Base-by-base conservation (phyloP, 2,329 filamentous ascomycete genomes). In the Aureobasidium sp. region DNA sequence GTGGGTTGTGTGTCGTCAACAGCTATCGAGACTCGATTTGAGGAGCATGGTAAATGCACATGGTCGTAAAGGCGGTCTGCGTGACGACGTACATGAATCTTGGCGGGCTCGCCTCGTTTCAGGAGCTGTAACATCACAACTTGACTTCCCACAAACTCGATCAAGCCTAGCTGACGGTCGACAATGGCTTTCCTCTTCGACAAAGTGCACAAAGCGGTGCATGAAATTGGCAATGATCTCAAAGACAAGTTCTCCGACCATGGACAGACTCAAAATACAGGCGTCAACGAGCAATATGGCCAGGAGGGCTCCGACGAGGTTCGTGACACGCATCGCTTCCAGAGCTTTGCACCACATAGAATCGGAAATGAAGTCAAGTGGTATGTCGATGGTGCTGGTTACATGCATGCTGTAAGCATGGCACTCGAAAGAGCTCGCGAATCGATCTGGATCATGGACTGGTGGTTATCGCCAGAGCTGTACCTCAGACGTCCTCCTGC, bases 391-490 rank as follows among this genome's bases (percentile, higher is more conserved):
- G 90, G 87, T 7, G 90, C 87, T 71, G 85, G 85, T 9, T 94
- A 95, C 72, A 91, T 96, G 78, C 91, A 86, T 81, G 91, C 91
- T 15, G 89, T 96, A 1, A 90, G 87, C 31, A 79, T 87, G 65
- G 91, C 91, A 1, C 76, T 96, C 56, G 88, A 94, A 76, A 86
- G 84, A 69, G 91, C 91, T 2, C 81, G 79, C 66, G 85, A 93
- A 68, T 88, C 83, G 45, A 88, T 96, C 68, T 92, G 88, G 82
- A 95, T 96, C 66, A 78, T 96, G 47, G 90, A 93, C 71, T 94
- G 88, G 91, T 96, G 91, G 91, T 75, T 96, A 66, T 91, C 87
- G 61, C 91, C 92, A 0, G 92, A 96, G 75, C 78, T 97, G 31
- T 96, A 94, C 71, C 82, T 97, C 37, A 85, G 91, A 67, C 84